Conservation (phyloP, 2,329 filamentous ascomycete species). For the Fusarium lateritium region DNA sequence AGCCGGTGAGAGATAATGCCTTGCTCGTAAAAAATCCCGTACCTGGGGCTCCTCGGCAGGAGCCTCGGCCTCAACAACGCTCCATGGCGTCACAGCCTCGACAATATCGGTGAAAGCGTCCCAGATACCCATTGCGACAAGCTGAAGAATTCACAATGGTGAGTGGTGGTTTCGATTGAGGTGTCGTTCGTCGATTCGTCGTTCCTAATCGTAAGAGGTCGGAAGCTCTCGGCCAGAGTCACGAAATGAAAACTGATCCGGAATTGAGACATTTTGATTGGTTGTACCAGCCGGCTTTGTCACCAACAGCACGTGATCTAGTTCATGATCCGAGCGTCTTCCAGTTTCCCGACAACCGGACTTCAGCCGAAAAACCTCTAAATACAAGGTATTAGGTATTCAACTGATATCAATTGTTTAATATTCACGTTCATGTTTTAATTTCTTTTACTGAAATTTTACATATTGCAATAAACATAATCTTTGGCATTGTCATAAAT, state of each 20-base stretch:
- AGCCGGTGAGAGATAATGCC: constrained; percentile 37
- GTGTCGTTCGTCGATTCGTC: constrained; percentile 53
- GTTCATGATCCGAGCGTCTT: constrained; percentile 18
- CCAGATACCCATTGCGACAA: constrained; percentile 75
- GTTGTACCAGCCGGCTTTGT: constrained; percentile 47
- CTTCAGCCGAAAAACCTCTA: constrained; percentile 26
- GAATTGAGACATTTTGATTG: constrained; percentile 68
- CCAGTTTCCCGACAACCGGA: constrained; percentile 30
- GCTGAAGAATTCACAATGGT: constrained; percentile 58
- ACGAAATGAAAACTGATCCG: constrained; percentile 61
- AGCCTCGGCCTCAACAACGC: constrained; percentile 76
- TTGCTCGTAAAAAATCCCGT: constrained; percentile 49
- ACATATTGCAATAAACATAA: neutral
- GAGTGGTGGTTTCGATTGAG: constrained; percentile 57
- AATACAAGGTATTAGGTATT: neutral
- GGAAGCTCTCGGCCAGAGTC: constrained; percentile 60
- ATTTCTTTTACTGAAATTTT: neutral
- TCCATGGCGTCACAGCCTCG: constrained; percentile 76
- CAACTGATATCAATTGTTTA: neutral
- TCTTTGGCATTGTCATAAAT: constrained; percentile 15
- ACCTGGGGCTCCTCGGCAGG: constrained; percentile 75
- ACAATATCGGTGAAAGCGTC: constrained; percentile 75
- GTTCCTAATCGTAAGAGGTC: constrained; percentile 56
- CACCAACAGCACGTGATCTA: constrained; percentile 11
- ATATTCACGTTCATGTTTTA: neutral